Base-by-base conservation (phyloP, 441 rosid genomes). In the Aquilaria agallochum region DNA sequence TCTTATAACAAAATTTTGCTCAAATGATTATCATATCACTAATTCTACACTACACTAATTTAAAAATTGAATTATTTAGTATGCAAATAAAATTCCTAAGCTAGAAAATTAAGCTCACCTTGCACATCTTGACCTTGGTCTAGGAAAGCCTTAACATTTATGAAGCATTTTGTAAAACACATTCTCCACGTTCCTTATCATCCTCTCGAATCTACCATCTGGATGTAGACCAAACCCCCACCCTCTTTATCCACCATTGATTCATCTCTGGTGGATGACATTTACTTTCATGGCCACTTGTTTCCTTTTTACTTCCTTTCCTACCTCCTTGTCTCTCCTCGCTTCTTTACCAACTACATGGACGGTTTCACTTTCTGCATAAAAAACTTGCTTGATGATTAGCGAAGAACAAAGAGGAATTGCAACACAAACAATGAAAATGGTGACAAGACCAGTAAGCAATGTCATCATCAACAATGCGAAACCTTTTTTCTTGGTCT, bases 201-300 rank as follows among this genome's bases (percentile, higher is more conserved):
- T 20, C 27, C 27, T 20, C 27, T 20, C 27, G 1, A 20, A 20
- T 20, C 27, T 20, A 20, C 27, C 27, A 20, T 20, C 27, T 20
- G 27, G 27, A 20, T 20, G 27, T 1, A 20, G 27, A 20, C 72
- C 58, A 81, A 74, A 56, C 5, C 65, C 58, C 65, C 77, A 36
- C 65, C 83, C 64, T 20, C 27, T 20, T 74, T 89, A 5, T 74
- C 76, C 45, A 90, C 93, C 13, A 75, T 91, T 9, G 97, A 94
- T 76, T 73, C 91, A 58, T 74, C 97, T n/a, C 99, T 97, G 0
- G 99, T 97, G 0, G 97, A 94, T 76, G 99, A 94, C 50, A 94
- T 94, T 74, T 94, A 91, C 94, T 94, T 94, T 75, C 96, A 91
- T 20, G 27, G 27, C 27, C 27, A 20, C 27, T 20, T 20, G 1